Evolutionary conservation across 2,329 filamentous ascomycete genomes (phyloP).

Genomic region (Xylaria sp.): DNA sequence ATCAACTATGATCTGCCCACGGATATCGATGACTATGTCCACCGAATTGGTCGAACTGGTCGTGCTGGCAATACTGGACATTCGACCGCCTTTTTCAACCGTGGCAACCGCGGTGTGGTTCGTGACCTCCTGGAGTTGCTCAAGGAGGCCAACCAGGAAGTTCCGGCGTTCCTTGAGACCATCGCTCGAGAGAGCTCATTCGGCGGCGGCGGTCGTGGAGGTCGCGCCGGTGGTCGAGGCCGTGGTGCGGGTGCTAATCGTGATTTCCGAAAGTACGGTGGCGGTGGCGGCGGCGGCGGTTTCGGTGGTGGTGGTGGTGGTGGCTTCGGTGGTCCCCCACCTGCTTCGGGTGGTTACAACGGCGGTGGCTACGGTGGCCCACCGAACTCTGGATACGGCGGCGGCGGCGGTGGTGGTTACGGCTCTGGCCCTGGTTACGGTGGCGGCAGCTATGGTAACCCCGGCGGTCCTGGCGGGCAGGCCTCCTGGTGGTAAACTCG

Average conservation of each 20-base stretch:
- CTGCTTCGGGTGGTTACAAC: constrained; percentile 57
- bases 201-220: constrained; percentile 71
- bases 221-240: constrained; percentile 75
- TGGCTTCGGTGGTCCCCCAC: constrained; percentile 51
- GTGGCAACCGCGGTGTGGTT: constrained; percentile 97
- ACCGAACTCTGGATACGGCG: constrained; percentile 31
- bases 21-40: constrained; percentile 98
- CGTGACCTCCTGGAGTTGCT: constrained; percentile 96
- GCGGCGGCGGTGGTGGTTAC: constrained; percentile 52
- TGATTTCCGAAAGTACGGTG: constrained; percentile 83
- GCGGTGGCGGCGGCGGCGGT: constrained; percentile 56
- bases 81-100: constrained; percentile 99
- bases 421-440: constrained; percentile 55
- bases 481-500: constrained; percentile 73
- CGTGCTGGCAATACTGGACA: constrained; percentile 99
- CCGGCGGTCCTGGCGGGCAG: constrained; percentile 67
- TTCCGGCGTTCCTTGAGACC: constrained; percentile 93
- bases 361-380: constrained; percentile 50
- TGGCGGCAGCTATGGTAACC: constrained; percentile 58
- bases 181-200: constrained; percentile 95
- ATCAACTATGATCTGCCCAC: constrained; percentile 99
- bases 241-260: constrained; percentile 78
- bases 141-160: constrained; percentile 98
- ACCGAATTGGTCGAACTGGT: constrained; percentile 99
- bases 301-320: constrained; percentile 55